Base-by-base conservation (phyloP, 2,329 filamentous ascomycete genomes). In the Fusarium sp. region DNA sequence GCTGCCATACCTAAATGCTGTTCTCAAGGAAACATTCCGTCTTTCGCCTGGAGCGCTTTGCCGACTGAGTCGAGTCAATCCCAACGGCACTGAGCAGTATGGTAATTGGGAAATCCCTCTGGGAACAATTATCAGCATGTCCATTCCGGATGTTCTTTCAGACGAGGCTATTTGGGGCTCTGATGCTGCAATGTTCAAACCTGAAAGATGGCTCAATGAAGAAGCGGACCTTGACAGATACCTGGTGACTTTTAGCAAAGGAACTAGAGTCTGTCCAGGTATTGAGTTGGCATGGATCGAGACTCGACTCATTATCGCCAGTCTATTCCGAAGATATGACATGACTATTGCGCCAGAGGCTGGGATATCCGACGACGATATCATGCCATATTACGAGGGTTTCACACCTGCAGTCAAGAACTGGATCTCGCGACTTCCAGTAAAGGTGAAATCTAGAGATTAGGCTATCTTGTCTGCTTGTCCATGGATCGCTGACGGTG, bases 361-460 rank as follows among this genome's bases (percentile, higher is more conserved):
- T 12, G 40, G 32, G 7, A 45, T 61, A 33, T 40, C 60, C 20
- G 38, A 46, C 18, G 45, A 63, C 33, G 60, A 63, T 46, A 44
- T 63, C 17, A 32, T 63, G 38, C 60, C 60, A 5, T 60, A 60
- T 33, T 49, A 50, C 26, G 60, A 63, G 11, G 55, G 60, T 13
- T 60, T 63, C 17, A 45, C 60, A 6, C 60, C 60, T 8, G 54
- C 33, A 18, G 60, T 63, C 13, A 63, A 63, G 15, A 63, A 60
- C 17, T 60, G 60, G 60, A 63, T 63, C 20, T 61, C 58, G 10
- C 42, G 52, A 30, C 35, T 61, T 45, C 35, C 26, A 3, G 60
- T 63, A n/a, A 30, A 7, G 7, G 32, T 37, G 13, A 44, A 60
- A 18, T 30, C 32, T 13, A 35, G 57, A 45, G 15, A 44, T 30